These are phyloP conservation scores for Trichoderma lentiforme DNA, from an alignment of 2,329 filamentous ascomycete species.

Conservation along the genomic window DNA sequence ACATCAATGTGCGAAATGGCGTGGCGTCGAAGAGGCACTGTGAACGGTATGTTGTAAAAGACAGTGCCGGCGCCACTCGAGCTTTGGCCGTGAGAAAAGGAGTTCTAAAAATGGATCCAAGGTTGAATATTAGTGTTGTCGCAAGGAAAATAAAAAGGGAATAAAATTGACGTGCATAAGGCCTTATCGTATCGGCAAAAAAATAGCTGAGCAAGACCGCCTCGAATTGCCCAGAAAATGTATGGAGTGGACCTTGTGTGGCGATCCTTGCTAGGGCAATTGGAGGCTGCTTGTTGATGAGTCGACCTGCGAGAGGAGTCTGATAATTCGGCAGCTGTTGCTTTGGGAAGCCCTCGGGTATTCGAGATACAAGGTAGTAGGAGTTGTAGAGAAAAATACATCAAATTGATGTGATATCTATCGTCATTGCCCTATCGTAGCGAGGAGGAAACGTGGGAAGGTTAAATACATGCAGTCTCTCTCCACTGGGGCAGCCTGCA, in stretches of 20 bases:
- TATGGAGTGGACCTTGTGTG: not conserved
- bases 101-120: not conserved
- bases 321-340: not conserved
- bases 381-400: not conserved
- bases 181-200: not conserved
- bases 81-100: not conserved
- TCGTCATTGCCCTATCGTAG: not conserved
- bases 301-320: not conserved
- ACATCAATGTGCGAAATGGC: not conserved
- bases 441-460: not conserved
- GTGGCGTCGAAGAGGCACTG: not conserved
- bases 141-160: not conserved
- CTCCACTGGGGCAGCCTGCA: not conserved
- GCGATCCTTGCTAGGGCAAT: not conserved
- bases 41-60: not conserved
- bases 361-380: not conserved
- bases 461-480: not conserved
- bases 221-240: not conserved
- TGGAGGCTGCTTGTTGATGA: not conserved
- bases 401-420: not conserved
- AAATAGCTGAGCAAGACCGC: not conserved
- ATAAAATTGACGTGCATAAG: constrained; percentile 13
- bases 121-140: not conserved
- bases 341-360: not conserved
- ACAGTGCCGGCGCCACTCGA: not conserved